Conservation (phyloP, 257 asterid species). For the Gynochthodes officinalis region DNA sequence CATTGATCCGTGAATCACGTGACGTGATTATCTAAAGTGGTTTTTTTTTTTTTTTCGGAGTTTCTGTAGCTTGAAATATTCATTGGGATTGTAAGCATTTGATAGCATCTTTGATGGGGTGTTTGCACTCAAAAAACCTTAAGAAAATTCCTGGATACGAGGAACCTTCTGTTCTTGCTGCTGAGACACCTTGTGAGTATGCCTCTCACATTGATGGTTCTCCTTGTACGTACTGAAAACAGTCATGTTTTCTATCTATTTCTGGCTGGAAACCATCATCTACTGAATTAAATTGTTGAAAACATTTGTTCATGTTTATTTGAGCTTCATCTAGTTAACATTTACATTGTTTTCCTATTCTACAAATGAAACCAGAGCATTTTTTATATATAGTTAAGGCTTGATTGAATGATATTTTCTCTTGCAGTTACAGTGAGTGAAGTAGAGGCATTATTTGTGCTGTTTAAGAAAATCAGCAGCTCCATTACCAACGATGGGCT, state of each 20-base stretch:
- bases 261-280: neutral
- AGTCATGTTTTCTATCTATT: neutral
- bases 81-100: constrained; percentile 20
- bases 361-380: neutral
- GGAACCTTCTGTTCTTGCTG: constrained; percentile 75
- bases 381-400: neutral
- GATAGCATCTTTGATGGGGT: constrained; percentile 54
- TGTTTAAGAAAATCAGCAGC: constrained; percentile 81
- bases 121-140: constrained; percentile 50
- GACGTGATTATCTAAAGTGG: no score
- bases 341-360: neutral
- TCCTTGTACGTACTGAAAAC: neutral
- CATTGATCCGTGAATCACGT: no score
- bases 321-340: neutral
- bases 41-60: neutral
- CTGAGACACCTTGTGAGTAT: constrained; percentile 90
- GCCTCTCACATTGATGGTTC: constrained; percentile 1
- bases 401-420: neutral
- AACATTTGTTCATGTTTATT: neutral
- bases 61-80: constrained; percentile 24
- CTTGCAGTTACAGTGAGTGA: constrained; percentile 79
- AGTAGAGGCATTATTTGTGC: constrained; percentile 80
- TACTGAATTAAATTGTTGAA: neutral
- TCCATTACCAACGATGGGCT: constrained; percentile 77
- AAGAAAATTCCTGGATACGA: constrained; percentile 65